Evolutionary conservation across 1,139 yeast genomes (phyloP).

Genomic region (Debaryomycetaceae sp.): DNA sequence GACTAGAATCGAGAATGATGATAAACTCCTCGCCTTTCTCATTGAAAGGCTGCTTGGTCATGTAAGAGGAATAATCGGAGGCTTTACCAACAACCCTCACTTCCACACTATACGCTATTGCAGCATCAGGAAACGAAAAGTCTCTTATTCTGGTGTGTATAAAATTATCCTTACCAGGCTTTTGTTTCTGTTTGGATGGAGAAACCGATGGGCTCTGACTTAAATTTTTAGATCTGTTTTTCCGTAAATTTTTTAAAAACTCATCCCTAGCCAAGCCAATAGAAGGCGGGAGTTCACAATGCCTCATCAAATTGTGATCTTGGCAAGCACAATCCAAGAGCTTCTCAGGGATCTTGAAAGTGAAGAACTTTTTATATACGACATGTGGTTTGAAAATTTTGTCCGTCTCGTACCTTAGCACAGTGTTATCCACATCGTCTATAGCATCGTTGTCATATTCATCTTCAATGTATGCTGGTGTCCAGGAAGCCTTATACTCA

Average conservation of each 20-base stretch:
- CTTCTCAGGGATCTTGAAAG: slow-evolving; percentile 39
- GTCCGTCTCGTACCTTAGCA: slow-evolving; percentile 14
- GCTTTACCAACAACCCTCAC: slow-evolving; percentile 43
- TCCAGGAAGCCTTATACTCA: slow-evolving; percentile 42
- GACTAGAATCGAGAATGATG: slow-evolving; percentile 30
- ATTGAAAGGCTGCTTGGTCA: slow-evolving; percentile 20
- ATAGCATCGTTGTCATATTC: slow-evolving; percentile 21
- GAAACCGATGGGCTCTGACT: background rate
- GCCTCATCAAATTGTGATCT: slow-evolving; percentile 29
- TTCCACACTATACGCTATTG: slow-evolving; percentile 34
- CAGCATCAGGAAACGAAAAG: slow-evolving; percentile 24
- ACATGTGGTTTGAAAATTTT: slow-evolving; percentile 24
- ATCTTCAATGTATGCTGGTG: slow-evolving; percentile 23
- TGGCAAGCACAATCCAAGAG: slow-evolving; percentile 39
- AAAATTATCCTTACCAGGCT: background rate
- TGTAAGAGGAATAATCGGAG: slow-evolving; percentile 20
- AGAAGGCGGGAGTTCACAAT: slow-evolving; percentile 38
- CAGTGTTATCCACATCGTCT: slow-evolving; percentile 25
- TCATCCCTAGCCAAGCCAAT: slow-evolving; percentile 26
- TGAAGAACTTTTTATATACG: slow-evolving; percentile 38
- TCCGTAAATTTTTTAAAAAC: slow-evolving; percentile 6
- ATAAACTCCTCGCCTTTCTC: slow-evolving; percentile 41
- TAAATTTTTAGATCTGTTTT: slow-evolving; percentile 5
- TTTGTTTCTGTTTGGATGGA: background rate
- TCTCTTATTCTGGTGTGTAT: slow-evolving; percentile 15